Conservation (phyloP, 345 rosid species). For the Camelina laxa region DNA sequence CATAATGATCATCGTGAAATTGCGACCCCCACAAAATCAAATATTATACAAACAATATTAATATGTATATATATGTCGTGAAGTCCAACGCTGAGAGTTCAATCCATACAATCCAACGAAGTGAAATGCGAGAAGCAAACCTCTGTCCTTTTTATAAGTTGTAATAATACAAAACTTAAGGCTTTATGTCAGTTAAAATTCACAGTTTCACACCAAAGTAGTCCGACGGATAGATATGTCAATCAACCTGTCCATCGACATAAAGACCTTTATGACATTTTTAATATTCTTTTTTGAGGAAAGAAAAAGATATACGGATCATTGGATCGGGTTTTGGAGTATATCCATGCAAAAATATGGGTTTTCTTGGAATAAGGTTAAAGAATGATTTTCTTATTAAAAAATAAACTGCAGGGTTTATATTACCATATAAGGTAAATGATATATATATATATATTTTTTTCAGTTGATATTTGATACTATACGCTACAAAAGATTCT, state of each 20-base stretch:
- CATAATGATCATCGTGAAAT: slow-evolving; percentile 3
- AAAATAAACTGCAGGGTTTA: neutral
- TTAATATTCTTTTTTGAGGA: neutral
- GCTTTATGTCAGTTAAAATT: slow-evolving; percentile 38
- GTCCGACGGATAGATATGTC: slow-evolving; percentile 44
- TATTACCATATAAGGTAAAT: slow-evolving; percentile 33
- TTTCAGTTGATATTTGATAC: neutral
- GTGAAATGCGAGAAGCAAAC: slow-evolving; percentile 30
- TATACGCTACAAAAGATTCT: slow-evolving; percentile 12
- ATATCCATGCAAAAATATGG: slow-evolving; percentile 17
- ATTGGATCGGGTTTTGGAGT: slow-evolving; percentile 14
- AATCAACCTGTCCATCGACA: slow-evolving; percentile 56
- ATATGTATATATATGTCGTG: neutral
- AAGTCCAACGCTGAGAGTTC: slow-evolving; percentile 32
- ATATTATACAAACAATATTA: no score
- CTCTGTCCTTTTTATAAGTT: slow-evolving; percentile 29
- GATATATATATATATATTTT: no score
- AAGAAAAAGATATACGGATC: neutral
- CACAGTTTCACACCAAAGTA: slow-evolving; percentile 36
- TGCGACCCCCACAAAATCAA: no score
- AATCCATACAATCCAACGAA: slow-evolving; percentile 22
- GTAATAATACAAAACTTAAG: slow-evolving; percentile 29
- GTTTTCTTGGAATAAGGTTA: slow-evolving; percentile 6
- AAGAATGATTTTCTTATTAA: neutral
- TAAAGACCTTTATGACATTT: slow-evolving; percentile 35